Percentiles rank a stretch among this genome's conserved stretches.
Evolutionary conservation across 2,329 filamentous ascomycete species (phyloP).

Genomic region (Fusarium nanum): DNA sequence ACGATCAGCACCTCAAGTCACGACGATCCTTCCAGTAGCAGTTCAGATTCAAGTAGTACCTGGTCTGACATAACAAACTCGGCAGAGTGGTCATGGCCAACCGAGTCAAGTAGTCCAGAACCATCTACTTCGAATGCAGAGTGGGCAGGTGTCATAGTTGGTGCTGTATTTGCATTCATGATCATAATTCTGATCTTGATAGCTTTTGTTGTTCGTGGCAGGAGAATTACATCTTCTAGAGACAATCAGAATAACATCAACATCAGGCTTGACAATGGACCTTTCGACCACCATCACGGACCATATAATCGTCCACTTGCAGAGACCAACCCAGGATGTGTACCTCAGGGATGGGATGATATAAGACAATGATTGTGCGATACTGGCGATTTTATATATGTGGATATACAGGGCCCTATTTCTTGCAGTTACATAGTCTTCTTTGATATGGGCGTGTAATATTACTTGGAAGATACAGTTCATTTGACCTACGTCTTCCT

Average conservation of each 20-base stretch:
- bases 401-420: neutral
- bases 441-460: too few relatives aligned
- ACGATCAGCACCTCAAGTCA: neutral
- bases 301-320: neutral
- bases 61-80: neutral
- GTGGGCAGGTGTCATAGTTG: neutral
- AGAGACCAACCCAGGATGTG: neutral
- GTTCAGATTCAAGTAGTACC: neutral
- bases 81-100: neutral
- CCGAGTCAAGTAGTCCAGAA: neutral
- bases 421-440: neutral
- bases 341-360: neutral
- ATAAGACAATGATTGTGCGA: neutral
- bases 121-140: neutral
- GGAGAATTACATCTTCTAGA: neutral
- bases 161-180: neutral
- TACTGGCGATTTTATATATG: neutral
- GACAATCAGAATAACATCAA: conserved; percentile 2
- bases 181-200: neutral
- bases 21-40: fast-evolving
- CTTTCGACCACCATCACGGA: neutral
- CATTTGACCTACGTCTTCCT: conserved; percentile 70
- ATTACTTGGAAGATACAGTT: too few relatives aligned
- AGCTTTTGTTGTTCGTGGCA: fast-evolving
- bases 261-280: neutral